Evolutionary conservation across 192 early-diverging fungal species (phyloP), one percentile per base, ranked within the genome.

Genomic region (Cladochytrium replicatum): DNA sequence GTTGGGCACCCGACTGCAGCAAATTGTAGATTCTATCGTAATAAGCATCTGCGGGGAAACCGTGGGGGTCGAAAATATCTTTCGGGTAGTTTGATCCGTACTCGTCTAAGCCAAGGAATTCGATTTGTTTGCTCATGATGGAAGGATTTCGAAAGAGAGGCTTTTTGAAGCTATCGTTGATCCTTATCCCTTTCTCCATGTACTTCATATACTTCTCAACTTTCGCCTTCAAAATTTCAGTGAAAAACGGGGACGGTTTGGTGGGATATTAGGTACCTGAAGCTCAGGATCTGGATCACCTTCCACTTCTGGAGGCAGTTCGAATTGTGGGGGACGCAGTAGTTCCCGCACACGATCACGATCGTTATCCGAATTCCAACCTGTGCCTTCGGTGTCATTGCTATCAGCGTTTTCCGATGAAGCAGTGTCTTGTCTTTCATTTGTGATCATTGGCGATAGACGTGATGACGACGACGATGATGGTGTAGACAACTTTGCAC

Each of bases 111-210:
- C 77, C 75, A 26, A 89, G 66, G 58, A 85, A 83, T 27, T 88
- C 84, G 4, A 97, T 86, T 21, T 93, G 66, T 61, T 89, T 85
- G 30, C 72, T 69, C 70, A 88, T 91, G 44, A 97, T 93, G 29
- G 84, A 77, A 9, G 93, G 93, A 55, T 97, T 97, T 8, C 86
- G 73, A 64, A 92, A 93, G 6, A 85, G 77, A 61, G 91, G 92
- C 61, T 85, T 93, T 17, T 77, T 67, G 61, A 97, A 67, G 17
- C 80, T 71, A 29, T 83, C 78, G 60, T 97, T 97, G 55, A 93
- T 87, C 41, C 69, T 69, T 3, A 81, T 82, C 0, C 90, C 90
- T 23, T 74, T 66, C 23, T 50, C 52, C 48, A 74, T 76, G 27
- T 93, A 64, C 15, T 67, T 50, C 23, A 80, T 63, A 71, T 83